A percentile compares a stretch with the other conserved stretches of the same genome.
phyloP scores from a whole-genome alignment of 805 yeast species.

The Candida vaughaniae region DNA sequence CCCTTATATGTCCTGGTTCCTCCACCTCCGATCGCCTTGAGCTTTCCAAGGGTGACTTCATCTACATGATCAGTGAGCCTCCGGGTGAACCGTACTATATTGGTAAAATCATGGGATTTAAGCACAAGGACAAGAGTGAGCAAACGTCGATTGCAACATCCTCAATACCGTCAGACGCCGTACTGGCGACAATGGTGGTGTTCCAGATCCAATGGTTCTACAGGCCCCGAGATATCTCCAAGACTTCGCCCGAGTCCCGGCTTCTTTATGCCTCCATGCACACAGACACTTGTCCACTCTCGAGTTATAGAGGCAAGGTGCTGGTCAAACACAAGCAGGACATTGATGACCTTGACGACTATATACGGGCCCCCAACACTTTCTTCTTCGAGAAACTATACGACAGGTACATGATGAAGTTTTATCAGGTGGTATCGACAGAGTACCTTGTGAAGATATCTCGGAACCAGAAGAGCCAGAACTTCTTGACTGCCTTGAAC shows the following conservation, averaged over 20 bases:
- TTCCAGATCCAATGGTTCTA: conserved; percentile 89
- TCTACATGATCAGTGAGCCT: conserved; percentile 86
- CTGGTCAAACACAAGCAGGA: conserved; percentile 68
- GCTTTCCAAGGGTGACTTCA: conserved; percentile 58
- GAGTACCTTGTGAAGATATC: conserved; percentile 39
- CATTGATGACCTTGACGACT: conserved; percentile 56
- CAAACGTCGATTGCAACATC: conserved; percentile 22
- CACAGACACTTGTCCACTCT: conserved; percentile 75
- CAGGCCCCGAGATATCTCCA: conserved; percentile 80
- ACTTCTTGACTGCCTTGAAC: conserved; percentile 59
- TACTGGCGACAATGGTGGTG: conserved; percentile 44
- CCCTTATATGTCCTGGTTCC: conserved; percentile 33
- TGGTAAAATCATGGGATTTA: conserved; percentile 78
- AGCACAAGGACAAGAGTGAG: conserved; percentile 5
- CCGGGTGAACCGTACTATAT: conserved; percentile 93
- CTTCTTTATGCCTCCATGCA: conserved; percentile 82
- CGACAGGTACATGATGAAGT: conserved; percentile 80
- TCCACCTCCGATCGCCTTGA: conserved; percentile 15
- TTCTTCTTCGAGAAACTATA: conserved; percentile 85
- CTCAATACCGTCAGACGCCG: conserved; percentile 30
- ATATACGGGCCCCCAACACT: conserved; percentile 57
- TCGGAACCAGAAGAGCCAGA: conserved; percentile 47
- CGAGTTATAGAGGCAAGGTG: conserved; percentile 73
- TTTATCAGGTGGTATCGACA: conserved; percentile 76
- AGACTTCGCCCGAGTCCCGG: conserved; percentile 67